phyloP scores from a whole-genome alignment of 106 monocot genomes.

The Amphibolis antarctica region DNA sequence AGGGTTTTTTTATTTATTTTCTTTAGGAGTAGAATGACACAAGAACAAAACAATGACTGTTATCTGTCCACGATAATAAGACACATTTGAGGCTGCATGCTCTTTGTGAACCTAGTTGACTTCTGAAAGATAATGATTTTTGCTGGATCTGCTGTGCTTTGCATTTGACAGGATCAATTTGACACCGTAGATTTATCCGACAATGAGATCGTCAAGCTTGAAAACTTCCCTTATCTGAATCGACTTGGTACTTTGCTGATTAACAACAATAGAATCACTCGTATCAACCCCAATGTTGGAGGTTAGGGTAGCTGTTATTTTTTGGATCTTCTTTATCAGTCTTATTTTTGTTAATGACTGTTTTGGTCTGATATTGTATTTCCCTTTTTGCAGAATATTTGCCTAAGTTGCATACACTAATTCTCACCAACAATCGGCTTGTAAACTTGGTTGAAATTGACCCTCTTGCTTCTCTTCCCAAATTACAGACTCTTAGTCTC shows the following conservation, averaged over 20 bases:
- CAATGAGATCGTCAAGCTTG: slow-evolving; percentile 98
- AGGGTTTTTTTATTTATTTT: too few relatives aligned
- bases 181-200: slow-evolving; percentile 91
- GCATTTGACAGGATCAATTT: slow-evolving; percentile 73
- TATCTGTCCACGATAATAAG: too few relatives aligned
- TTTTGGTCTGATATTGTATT: background rate
- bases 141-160: background rate
- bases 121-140: background rate
- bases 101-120: too few relatives aligned
- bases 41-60: too few relatives aligned
- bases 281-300: slow-evolving; percentile 90
- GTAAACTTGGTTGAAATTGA: slow-evolving; percentile 93
- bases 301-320: slow-evolving; percentile 51
- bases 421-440: slow-evolving; percentile 95
- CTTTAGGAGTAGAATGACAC: too few relatives aligned
- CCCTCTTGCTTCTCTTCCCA: slow-evolving; percentile 84
- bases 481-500: slow-evolving; percentile 75
- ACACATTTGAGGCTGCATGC: too few relatives aligned
- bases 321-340: background rate
- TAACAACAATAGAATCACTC: slow-evolving; percentile 94
- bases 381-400: slow-evolving; percentile 47
- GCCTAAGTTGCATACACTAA: slow-evolving; percentile 82
- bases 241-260: slow-evolving; percentile 82
- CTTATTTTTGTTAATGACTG: background rate
- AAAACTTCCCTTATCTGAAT: slow-evolving; percentile 76